These are phyloP conservation scores for Canavalia gladiata DNA, from an alignment of 306 rosid species.

Conservation along the genomic window DNA sequence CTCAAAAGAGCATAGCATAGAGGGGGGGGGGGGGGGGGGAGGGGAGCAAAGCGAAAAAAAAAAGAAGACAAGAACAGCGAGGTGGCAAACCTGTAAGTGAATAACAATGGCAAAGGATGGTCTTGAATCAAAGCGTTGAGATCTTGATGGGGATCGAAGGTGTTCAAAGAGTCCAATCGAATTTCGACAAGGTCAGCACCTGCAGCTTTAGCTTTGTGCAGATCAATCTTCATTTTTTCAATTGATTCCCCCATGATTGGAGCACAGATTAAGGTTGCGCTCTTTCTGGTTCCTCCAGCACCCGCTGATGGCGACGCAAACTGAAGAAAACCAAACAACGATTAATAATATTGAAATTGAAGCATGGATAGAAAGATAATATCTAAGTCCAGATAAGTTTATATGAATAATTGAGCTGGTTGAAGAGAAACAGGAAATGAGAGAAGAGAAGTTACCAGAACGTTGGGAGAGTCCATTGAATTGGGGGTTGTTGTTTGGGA, in stretches of 20 bases:
- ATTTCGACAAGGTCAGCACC: slow-evolving; percentile 49
- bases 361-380: too few species aligned
- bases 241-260: slow-evolving; percentile 41
- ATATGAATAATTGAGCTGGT: not conserved
- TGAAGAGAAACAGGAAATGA: not conserved
- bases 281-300: not conserved
- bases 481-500: not conserved
- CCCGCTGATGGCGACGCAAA: not conserved
- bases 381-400: not conserved
- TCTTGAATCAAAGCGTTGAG: slow-evolving; percentile 22
- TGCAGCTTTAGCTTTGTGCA: slow-evolving; percentile 18
- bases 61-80: not conserved
- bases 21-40: too few species aligned
- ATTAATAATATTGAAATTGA: not conserved
- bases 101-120: slow-evolving; percentile 34
- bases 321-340: not conserved
- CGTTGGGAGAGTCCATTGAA: slow-evolving; percentile 7
- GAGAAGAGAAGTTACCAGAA: not conserved
- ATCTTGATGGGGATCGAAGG: slow-evolving; percentile 34
- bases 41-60: not conserved
- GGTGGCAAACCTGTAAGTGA: slow-evolving; percentile 49
- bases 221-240: slow-evolving; percentile 21
- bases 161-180: slow-evolving; percentile 37
- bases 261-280: slow-evolving; percentile 32
- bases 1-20: not conserved